Evolutionary conservation across 495 filamentous ascomycete genomes (phyloP).

Genomic region (Sabuloglossum arenarium): DNA sequence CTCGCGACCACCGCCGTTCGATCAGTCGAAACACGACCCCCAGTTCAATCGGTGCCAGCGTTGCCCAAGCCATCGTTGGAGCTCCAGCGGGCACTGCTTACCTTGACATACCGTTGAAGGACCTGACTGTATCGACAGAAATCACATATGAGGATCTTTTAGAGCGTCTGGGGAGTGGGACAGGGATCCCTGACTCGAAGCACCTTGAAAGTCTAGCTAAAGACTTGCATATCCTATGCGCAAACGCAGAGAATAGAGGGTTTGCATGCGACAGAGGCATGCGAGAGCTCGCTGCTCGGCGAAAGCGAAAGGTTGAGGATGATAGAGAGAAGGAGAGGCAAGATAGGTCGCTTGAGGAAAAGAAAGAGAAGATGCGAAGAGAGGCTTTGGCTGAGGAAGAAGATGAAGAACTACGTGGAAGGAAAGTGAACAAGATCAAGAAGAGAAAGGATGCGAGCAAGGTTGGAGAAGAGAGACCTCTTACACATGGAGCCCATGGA

Average conservation of each 20-base stretch:
- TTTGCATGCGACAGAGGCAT: constrained; percentile 49
- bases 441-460: constrained; percentile 29
- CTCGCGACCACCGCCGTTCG: constrained; percentile 44
- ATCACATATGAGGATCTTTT: constrained; percentile 53
- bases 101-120: constrained; percentile 18
- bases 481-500: constrained; percentile 40
- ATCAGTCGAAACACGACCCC: constrained; percentile 77
- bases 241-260: constrained; percentile 41
- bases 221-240: constrained; percentile 41
- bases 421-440: constrained; percentile 27
- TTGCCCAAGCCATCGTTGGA: constrained; percentile 23
- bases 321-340: constrained; percentile 27
- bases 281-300: constrained; percentile 41
- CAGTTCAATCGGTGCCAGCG: constrained; percentile 33
- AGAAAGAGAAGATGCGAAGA: constrained; percentile 19
- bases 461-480: constrained; percentile 31
- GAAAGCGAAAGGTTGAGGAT: constrained; percentile 24
- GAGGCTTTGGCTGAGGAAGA: constrained; percentile 14
- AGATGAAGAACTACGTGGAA: constrained; percentile 24
- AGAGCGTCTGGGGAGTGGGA: constrained; percentile 39
- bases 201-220: constrained; percentile 46
- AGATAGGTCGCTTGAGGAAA: constrained; percentile 32
- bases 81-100: constrained; percentile 41
- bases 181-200: constrained; percentile 51
- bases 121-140: constrained; percentile 33